These are phyloP conservation scores for Botryotinia narcissicola DNA, from an alignment of 2,329 filamentous ascomycete species.

Conservation along the genomic window DNA sequence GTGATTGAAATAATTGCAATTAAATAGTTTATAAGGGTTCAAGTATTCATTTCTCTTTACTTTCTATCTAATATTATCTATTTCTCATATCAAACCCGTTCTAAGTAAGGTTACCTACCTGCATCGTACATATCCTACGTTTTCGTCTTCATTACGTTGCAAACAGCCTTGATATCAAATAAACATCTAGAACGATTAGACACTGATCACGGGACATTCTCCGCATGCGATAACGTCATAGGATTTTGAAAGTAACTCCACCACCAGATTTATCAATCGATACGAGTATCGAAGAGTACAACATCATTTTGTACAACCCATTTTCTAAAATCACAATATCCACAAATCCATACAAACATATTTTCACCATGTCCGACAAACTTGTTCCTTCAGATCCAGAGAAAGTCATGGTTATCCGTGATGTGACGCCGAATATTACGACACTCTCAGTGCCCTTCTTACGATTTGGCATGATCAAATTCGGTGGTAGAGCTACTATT, in stretches of 20 bases:
- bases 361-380: constrained; percentile 54
- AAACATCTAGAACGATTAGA: not conserved
- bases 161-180: not conserved
- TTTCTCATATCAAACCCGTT: not conserved
- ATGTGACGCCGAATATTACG: constrained; percentile 74
- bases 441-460: constrained; percentile 82
- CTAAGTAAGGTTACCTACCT: not conserved
- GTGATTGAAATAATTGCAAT: not conserved
- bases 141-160: not conserved
- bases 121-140: no score
- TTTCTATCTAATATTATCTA: not conserved
- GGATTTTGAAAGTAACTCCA: not conserved
- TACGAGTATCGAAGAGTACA: not conserved
- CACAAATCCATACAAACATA: not conserved
- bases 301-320: not conserved
- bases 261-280: not conserved
- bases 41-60: not conserved
- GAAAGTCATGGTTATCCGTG: constrained; percentile 85
- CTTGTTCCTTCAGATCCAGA: constrained; percentile 70
- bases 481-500: constrained; percentile 85
- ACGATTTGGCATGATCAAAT: constrained; percentile 73
- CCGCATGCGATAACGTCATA: constrained; percentile 8
- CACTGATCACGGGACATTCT: not conserved
- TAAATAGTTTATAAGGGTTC: not conserved
- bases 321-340: not conserved